Evolutionary conservation across 768 basidiomycete species (phyloP), one percentile per base, ranked within the genome.

Genomic region (Phlebiopsis flavidoalba): DNA sequence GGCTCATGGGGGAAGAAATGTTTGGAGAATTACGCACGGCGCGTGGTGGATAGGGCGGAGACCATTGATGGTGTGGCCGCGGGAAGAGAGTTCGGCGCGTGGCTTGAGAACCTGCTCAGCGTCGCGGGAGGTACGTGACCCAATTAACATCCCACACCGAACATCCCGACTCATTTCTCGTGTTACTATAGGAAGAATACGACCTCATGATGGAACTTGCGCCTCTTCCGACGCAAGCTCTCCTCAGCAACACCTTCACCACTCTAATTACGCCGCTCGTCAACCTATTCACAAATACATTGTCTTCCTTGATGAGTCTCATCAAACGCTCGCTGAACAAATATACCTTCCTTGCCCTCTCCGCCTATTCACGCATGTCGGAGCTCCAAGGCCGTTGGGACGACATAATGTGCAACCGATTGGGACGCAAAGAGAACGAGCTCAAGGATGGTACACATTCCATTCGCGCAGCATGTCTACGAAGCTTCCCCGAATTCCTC

Each of bases 401-500:
- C 35, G 80, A 80, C 1, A 67, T 91, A 14, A 77, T 91, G 61
- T 73, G 75, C 2, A 77, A 79, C 12, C 80, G 86, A 5, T 67
- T 75, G 1, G 75, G 73, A 35, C 65, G 75, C 48, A 80, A 35
- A 63, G 76, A 66, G 59, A 91, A 91, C 64, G 91, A 91, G 65
- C 72, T 90, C 50, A 87, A 83, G 65, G 92, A 93, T 8, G 86
- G 84, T 0, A 66, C 90, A 7, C 82, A 84, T 54, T 74, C 81
- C 5, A 74, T 94, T 10, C 77, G 88, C 14, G 83, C 80, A 0
- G 77, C 92, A 0, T 91, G 90, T 67, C 72, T 93, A 60, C 78
- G 92, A 49, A 91, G 88, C 55, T 94, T 93, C 70, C 91, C 92
- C 0, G 91, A 94, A 66, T 88, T 90, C 64, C 70, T 94, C 50